These are phyloP conservation scores for Dalbergia cultrata DNA, from an alignment of 306 rosid genomes.

Conservation along the genomic window DNA sequence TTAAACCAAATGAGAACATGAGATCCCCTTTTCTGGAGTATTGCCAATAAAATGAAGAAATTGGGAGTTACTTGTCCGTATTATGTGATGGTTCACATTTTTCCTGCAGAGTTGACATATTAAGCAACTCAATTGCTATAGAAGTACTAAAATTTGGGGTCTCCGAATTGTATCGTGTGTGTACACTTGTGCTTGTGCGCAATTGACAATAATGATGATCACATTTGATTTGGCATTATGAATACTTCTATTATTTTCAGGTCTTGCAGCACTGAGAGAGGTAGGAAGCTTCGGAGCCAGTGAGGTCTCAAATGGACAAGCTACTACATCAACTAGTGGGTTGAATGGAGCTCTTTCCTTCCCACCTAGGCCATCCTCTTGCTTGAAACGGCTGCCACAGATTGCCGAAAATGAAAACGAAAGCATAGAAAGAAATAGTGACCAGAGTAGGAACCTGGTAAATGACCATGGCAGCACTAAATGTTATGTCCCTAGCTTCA, in stretches of 20 bases:
- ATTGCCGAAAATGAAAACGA: constrained; percentile 68
- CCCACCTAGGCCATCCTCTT: constrained; percentile 59
- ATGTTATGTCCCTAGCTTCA: constrained; percentile 51
- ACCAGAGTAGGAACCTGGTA: constrained; percentile 43
- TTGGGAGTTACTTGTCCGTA: constrained; percentile 12
- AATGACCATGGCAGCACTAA: constrained; percentile 50
- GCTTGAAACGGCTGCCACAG: constrained; percentile 59
- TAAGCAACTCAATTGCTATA: not conserved
- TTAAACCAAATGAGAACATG: constrained; percentile 6
- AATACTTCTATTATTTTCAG: constrained; percentile 48
- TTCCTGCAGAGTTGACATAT: constrained; percentile 42
- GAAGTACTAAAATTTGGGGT: constrained; percentile 14
- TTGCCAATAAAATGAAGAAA: constrained; percentile 21
- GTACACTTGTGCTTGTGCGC: no score
- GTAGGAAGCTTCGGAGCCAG: constrained; percentile 47
- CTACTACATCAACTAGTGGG: constrained; percentile 52
- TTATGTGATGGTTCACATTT: constrained; percentile 9
- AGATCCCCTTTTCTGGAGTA: not conserved
- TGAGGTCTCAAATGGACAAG: constrained; percentile 60
- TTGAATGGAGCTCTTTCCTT: constrained; percentile 47
- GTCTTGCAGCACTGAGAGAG: constrained; percentile 58
- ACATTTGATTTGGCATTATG: not conserved
- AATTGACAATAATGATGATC: not conserved
- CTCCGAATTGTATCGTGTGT: not conserved
- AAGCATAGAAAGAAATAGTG: constrained; percentile 47